Evolutionary conservation across 208 protist species (phyloP).

Genomic region (Sergeia podlipaevii): DNA sequence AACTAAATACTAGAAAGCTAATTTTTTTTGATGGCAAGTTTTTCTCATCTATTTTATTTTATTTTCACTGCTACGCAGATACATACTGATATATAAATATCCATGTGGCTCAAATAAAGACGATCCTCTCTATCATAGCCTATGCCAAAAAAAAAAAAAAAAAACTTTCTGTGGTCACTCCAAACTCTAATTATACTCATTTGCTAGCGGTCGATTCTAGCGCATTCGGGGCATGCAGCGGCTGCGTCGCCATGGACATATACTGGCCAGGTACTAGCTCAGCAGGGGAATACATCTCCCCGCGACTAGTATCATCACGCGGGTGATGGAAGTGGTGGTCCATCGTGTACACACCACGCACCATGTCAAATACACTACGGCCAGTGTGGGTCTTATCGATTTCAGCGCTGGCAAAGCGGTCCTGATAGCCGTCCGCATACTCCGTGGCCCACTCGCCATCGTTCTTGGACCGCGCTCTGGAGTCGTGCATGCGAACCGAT

Average conservation of each 20-base stretch:
- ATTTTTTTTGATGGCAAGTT: too few species aligned
- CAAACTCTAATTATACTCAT: background rate
- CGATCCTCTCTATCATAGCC: too few species aligned
- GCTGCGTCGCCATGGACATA: slow-evolving; percentile 65
- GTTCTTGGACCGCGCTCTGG: slow-evolving; percentile 20
- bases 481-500: slow-evolving; percentile 32
- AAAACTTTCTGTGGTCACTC: too few species aligned
- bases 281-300: slow-evolving; percentile 65
- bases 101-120: too few species aligned
- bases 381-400: slow-evolving; percentile 56
- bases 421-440: slow-evolving; percentile 62
- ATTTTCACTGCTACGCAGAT: too few species aligned
- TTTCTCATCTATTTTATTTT: too few species aligned
- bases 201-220: slow-evolving; percentile 9
- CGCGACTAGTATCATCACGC: slow-evolving; percentile 62
- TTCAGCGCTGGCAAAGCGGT: slow-evolving; percentile 52
- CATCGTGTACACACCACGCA: slow-evolving; percentile 83
- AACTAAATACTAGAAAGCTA: too few species aligned
- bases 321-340: slow-evolving; percentile 79
- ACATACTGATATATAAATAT: too few species aligned
- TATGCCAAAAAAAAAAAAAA: too few species aligned
- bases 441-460: slow-evolving; percentile 58
- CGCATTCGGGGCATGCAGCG: slow-evolving; percentile 70
- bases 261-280: slow-evolving; percentile 87
- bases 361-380: slow-evolving; percentile 74